Base-by-base conservation (phyloP, 495 filamentous ascomycete species). In the Annulohypoxylon bovei region DNA sequence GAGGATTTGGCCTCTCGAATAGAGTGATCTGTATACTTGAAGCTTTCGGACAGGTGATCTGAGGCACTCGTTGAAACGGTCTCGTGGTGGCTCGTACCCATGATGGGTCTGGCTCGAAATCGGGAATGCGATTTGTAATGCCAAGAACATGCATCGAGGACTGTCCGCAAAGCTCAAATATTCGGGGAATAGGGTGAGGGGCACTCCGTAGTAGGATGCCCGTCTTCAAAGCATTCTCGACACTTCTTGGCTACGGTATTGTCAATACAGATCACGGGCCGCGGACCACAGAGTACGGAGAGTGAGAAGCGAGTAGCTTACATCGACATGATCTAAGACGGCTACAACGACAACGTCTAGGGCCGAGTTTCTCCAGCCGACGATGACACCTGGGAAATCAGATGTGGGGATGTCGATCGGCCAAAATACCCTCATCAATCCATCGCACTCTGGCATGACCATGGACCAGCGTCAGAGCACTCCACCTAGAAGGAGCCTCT, bases 381-480 rank as follows among this genome's bases (percentile, higher is more conserved):
- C 92, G 63, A 99, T 88, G 47, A 96, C 91, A 6, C 96, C 96
- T 33, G 91, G 86, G 20, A 84, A 81, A 56, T 88, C 89, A 22
- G 86, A 90, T 75, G 89, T 87, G 23, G 89, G 84, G 37, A 92
- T 88, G 82, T 98, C 94, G 65, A 91, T 90, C 67, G 95, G 95
- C 95, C 95, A 99, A 81, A 99, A 98, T 83, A 99, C 88, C 79
- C 95, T 91, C 88, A 98, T 91, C 84, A 98, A 83, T 72, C 92
- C 92, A 93, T 97, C 92, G 92, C 97, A 83, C 87, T 93, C 90
- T 88, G 91, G 93, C 94, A 90, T 88, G 90, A 84, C 83, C 81
- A 75, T 69, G 62, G 75, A 44, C 20, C 55, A 65, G 49, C 68
- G 68, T 70, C 68, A 73, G 63, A 73, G 65, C 67, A 70, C 71